Evolutionary conservation across 352 stramenopile genomes (phyloP).

Genomic region (Pythium monospermum): DNA sequence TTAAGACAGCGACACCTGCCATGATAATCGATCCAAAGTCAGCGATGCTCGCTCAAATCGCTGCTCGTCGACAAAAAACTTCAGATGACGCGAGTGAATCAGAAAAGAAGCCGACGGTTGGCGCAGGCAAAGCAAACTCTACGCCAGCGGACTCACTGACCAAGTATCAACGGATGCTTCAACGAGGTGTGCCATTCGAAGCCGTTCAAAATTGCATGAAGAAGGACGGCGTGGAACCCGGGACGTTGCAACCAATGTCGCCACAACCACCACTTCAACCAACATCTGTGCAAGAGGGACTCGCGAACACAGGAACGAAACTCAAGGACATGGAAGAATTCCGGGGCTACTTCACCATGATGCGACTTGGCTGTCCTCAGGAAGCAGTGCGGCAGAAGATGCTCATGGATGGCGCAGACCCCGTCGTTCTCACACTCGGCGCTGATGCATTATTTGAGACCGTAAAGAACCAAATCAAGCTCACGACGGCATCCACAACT

Average conservation of each 20-base stretch:
- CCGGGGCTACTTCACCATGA: conserved; percentile 92
- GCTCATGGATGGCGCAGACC: conserved; percentile 84
- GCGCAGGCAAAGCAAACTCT: neutral
- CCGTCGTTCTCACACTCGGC: conserved; percentile 55
- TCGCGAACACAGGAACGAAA: conserved; percentile 6
- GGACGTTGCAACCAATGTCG: conserved; percentile 19
- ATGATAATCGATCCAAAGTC: conserved; percentile 16
- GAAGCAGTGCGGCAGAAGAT: conserved; percentile 91
- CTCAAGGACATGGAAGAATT: conserved; percentile 72
- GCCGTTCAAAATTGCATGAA: conserved; percentile 71
- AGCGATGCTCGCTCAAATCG: conserved; percentile 11
- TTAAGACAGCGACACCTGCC: too few species aligned
- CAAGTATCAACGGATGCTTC: conserved; percentile 66
- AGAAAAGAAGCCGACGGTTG: neutral
- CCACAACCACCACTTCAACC: neutral
- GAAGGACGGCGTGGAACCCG: conserved; percentile 53
- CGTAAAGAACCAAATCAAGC: conserved; percentile 48
- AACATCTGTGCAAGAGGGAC: neutral
- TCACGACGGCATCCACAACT: conserved; percentile 7
- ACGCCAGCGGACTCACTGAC: neutral
- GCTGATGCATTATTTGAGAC: conserved; percentile 58
- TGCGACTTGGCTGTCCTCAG: conserved; percentile 87
- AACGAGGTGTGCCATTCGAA: conserved; percentile 62
- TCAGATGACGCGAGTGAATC: too few species aligned
- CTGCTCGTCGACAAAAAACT: neutral